Evolutionary conservation across 176 grass and related monocot species (phyloP).

Genomic region (Panicum miliaceum): DNA sequence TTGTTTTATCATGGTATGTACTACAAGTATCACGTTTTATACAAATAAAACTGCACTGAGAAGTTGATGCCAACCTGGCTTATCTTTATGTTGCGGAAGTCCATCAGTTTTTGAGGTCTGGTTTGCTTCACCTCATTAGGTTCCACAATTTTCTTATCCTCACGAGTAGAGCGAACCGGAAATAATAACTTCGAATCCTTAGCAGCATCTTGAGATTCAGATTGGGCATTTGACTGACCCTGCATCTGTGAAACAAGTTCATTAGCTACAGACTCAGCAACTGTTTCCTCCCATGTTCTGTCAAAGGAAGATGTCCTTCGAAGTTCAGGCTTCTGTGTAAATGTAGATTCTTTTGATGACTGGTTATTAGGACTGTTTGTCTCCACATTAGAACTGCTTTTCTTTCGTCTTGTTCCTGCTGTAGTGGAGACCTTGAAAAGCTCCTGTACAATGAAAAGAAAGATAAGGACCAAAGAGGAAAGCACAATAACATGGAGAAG

Average conservation of each 20-base stretch:
- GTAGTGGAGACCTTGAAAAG: conserved; percentile 98
- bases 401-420: conserved; percentile 76
- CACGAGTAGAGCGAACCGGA: conserved; percentile 53
- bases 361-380: conserved; percentile 52
- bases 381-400: conserved; percentile 65
- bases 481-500: conserved; percentile 17
- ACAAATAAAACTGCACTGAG: conserved; percentile 33
- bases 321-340: conserved; percentile 66
- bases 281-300: conserved; percentile 92
- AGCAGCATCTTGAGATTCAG: conserved; percentile 56
- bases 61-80: conserved; percentile 75
- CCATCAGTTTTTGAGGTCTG: conserved; percentile 82
- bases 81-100: conserved; percentile 93
- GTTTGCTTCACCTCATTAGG: conserved; percentile 76
- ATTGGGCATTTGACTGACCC: conserved; percentile 50
- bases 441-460: conserved; percentile 59
- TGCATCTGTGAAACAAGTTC: conserved; percentile 86
- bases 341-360: conserved; percentile 53
- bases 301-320: conserved; percentile 89
- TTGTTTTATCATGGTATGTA: conserved; percentile 35
- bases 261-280: conserved; percentile 91
- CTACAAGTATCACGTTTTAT: conserved; percentile 21
- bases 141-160: conserved; percentile 81
- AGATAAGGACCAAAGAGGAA: conserved; percentile 33
- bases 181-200: conserved; percentile 66